phyloP scores from a whole-genome alignment of 129 eudicot genomes.

The Kitagawia praeruptora region DNA sequence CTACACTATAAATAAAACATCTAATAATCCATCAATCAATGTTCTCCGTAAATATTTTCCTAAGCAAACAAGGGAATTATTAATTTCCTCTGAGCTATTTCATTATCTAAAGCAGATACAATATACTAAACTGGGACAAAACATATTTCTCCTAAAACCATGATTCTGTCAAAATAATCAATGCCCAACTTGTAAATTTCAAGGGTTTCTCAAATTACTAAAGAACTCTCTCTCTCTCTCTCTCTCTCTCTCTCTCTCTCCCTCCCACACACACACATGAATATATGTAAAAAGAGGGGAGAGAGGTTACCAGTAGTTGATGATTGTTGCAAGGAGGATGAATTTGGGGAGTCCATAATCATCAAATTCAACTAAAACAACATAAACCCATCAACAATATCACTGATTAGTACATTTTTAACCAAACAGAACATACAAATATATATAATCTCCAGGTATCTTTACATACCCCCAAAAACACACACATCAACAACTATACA shows the following conservation, averaged over 20 bases:
- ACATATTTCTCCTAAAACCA: not conserved
- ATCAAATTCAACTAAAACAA: not conserved
- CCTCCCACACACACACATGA: too few species aligned
- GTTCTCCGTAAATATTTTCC: not conserved
- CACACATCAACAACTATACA: not conserved
- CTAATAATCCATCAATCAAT: not conserved
- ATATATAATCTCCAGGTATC: not conserved
- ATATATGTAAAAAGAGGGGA: not conserved
- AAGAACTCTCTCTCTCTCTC: too few species aligned
- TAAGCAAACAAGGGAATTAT: not conserved
- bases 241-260: too few species aligned
- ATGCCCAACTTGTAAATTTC: too few species aligned
- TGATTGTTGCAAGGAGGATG: not conserved
- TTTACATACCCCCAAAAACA: not conserved
- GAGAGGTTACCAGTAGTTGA: not conserved
- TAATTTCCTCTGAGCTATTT: too few species aligned
- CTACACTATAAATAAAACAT: not conserved
- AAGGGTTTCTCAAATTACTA: too few species aligned
- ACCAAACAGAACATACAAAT: not conserved
- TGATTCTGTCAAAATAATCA: too few species aligned
- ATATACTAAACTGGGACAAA: not conserved
- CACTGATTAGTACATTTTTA: not conserved
- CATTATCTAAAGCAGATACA: not conserved
- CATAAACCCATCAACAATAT: not conserved
- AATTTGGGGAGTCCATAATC: slow-evolving; percentile 1